These are phyloP conservation scores for Fragaria iinumae DNA, from an alignment of 306 rosid species.

Conservation along the genomic window DNA sequence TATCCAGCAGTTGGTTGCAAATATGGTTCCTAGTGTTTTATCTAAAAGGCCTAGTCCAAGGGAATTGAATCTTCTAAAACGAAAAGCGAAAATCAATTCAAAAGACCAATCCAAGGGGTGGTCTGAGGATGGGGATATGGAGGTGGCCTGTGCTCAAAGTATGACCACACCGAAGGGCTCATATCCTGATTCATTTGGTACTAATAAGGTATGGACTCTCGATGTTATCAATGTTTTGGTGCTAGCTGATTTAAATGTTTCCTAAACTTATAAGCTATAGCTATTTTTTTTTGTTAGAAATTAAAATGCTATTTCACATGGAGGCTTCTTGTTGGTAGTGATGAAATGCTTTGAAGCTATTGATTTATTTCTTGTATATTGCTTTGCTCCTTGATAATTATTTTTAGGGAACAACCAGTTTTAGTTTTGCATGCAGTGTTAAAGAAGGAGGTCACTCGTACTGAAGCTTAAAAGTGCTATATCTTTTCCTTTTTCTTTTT, in stretches of 20 bases:
- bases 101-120: slow-evolving; percentile 85
- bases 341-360: neutral
- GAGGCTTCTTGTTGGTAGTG: neutral
- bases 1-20: slow-evolving; percentile 83
- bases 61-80: slow-evolving; percentile 83
- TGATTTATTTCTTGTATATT: neutral
- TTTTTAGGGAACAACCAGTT: neutral
- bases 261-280: neutral
- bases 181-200: slow-evolving; percentile 53
- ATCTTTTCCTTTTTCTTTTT: neutral
- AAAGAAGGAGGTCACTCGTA: neutral
- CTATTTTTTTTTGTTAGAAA: neutral
- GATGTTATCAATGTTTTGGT: slow-evolving; percentile 8
- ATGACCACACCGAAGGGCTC: slow-evolving; percentile 41
- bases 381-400: neutral
- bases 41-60: slow-evolving; percentile 95
- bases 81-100: slow-evolving; percentile 84
- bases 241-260: slow-evolving; percentile 1
- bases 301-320: neutral
- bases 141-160: slow-evolving; percentile 52
- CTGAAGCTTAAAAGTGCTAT: neutral
- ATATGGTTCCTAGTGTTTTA: slow-evolving; percentile 84
- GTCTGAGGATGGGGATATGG: slow-evolving; percentile 78
- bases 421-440: slow-evolving; percentile 1
- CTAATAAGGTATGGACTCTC: slow-evolving; percentile 55